A percentile compares a stretch with the other conserved stretches of the same genome.
Conservation (phyloP, 2,329 filamentous ascomycete species). For the Tolypocladium ophioglossoides region DNA sequence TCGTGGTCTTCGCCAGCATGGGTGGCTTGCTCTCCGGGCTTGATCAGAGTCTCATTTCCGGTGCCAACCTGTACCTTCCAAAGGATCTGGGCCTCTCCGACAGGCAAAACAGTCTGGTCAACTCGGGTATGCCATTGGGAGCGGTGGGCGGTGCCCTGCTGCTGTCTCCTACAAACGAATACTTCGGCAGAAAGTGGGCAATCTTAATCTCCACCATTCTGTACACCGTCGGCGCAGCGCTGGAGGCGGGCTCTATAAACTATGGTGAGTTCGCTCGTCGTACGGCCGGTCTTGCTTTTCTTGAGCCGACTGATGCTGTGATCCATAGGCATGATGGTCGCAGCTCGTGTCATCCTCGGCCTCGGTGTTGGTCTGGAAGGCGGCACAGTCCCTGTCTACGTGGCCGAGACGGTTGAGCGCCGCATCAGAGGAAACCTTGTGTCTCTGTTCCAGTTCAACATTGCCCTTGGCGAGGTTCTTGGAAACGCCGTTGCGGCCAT, state of each 20-base stretch:
- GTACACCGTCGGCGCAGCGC: slow-evolving; percentile 58
- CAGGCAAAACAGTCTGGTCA: slow-evolving; percentile 53
- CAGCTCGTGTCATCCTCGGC: slow-evolving; percentile 57
- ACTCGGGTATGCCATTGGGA: slow-evolving; percentile 60
- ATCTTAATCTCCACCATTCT: slow-evolving; percentile 60
- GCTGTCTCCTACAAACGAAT: slow-evolving; percentile 57
- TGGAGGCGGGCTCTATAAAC: slow-evolving; percentile 57
- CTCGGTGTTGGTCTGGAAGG: slow-evolving; percentile 63
- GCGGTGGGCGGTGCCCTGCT: slow-evolving; percentile 61
- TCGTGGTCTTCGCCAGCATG: slow-evolving; percentile 65
- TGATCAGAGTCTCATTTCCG: slow-evolving; percentile 63
- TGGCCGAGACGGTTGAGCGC: slow-evolving; percentile 60
- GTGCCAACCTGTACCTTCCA: slow-evolving; percentile 58
- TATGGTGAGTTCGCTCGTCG: slow-evolving; percentile 32
- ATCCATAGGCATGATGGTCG: slow-evolving; percentile 50
- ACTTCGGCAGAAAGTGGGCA: slow-evolving; percentile 53
- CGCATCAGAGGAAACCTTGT: slow-evolving; percentile 61
- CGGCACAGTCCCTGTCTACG: slow-evolving; percentile 65
- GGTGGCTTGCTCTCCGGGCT: slow-evolving; percentile 62
- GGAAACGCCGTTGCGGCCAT: slow-evolving; percentile 65
- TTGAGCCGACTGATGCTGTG: not conserved
- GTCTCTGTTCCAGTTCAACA: slow-evolving; percentile 66
- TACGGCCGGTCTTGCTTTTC: not conserved
- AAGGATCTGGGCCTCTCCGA: slow-evolving; percentile 42
- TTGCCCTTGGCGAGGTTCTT: slow-evolving; percentile 62